Evolutionary conservation across 2,329 filamentous ascomycete genomes (phyloP).

Genomic region (Paecilomyces sp.): DNA sequence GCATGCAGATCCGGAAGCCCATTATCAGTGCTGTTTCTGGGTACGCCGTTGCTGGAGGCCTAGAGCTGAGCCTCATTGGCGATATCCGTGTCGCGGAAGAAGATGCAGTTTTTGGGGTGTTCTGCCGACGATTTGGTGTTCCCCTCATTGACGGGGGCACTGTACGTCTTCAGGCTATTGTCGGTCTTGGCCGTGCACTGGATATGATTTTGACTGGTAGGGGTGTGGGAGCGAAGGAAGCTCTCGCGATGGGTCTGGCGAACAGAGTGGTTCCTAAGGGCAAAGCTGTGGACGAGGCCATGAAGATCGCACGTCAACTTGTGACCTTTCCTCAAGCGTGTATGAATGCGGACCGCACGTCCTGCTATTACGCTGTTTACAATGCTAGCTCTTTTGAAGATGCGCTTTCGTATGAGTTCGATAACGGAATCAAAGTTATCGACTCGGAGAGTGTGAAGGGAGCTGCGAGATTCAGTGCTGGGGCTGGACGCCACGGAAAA

Average conservation of each 20-base stretch:
- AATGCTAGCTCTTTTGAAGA: constrained; percentile 44
- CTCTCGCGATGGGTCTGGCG: constrained; percentile 45
- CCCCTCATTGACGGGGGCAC: constrained; percentile 49
- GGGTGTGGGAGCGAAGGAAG: constrained; percentile 43
- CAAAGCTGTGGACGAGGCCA: constrained; percentile 43
- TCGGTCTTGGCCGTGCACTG: constrained; percentile 47
- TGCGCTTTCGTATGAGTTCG: constrained; percentile 44
- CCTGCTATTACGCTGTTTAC: constrained; percentile 46
- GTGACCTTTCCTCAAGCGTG: constrained; percentile 46
- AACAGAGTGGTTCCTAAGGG: constrained; percentile 48
- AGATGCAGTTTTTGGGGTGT: constrained; percentile 49
- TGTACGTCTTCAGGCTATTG: constrained; percentile 44
- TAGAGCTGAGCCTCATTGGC: constrained; percentile 47
- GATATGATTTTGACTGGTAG: constrained; percentile 54
- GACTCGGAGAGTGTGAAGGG: constrained; percentile 36
- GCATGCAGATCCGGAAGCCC: constrained; percentile 45
- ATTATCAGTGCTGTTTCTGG: constrained; percentile 47
- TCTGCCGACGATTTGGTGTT: constrained; percentile 48
- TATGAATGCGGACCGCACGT: constrained; percentile 45
- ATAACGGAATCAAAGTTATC: constrained; percentile 38
- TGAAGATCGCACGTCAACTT: constrained; percentile 40
- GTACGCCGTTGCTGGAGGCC: constrained; percentile 48
- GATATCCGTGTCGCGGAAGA: constrained; percentile 50
- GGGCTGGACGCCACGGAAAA: constrained; percentile 32
- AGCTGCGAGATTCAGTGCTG: constrained; percentile 33